Conservation (phyloP, 1,139 yeast genomes). For the Geotrichum histeridarum region DNA sequence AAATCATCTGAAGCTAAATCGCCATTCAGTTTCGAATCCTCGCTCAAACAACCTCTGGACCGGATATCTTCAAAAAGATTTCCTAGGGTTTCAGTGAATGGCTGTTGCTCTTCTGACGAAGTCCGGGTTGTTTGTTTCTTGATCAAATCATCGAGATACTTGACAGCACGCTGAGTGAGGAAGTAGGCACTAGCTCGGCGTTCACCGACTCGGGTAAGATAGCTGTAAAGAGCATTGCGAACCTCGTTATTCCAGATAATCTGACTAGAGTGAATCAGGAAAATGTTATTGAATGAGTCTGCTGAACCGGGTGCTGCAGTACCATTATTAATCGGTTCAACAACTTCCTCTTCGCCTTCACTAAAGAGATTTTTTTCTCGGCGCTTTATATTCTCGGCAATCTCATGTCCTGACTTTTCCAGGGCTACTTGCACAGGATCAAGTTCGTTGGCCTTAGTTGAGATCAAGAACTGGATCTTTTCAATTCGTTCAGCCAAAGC, state of each 20-base stretch:
- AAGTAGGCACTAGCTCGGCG: slow-evolving; percentile 56
- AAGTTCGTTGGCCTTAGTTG: neutral
- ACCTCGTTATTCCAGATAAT: slow-evolving; percentile 73
- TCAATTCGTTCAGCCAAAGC: slow-evolving; percentile 35
- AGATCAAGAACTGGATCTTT: slow-evolving; percentile 5
- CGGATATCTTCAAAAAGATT: slow-evolving; percentile 19
- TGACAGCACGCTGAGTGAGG: slow-evolving; percentile 67
- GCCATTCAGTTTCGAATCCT: neutral
- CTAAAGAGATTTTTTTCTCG: neutral
- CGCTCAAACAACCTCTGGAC: neutral
- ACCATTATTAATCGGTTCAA: slow-evolving; percentile 8
- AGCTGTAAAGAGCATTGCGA: slow-evolving; percentile 57
- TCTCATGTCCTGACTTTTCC: slow-evolving; percentile 15
- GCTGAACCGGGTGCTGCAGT: slow-evolving; percentile 27
- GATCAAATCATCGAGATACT: slow-evolving; percentile 55
- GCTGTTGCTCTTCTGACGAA: neutral
- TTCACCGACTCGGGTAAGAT: slow-evolving; percentile 56
- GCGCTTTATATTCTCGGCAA: slow-evolving; percentile 15
- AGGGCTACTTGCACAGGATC: slow-evolving; percentile 13
- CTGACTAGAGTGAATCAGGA: slow-evolving; percentile 69
- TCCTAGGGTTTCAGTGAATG: slow-evolving; percentile 12
- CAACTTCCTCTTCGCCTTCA: neutral
- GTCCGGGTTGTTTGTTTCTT: slow-evolving; percentile 20
- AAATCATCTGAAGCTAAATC: slow-evolving; percentile 1
- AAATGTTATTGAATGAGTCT: slow-evolving; percentile 64